Evolutionary conservation across 345 rosid genomes (phyloP).

Genomic region (Trapa incisa): DNA sequence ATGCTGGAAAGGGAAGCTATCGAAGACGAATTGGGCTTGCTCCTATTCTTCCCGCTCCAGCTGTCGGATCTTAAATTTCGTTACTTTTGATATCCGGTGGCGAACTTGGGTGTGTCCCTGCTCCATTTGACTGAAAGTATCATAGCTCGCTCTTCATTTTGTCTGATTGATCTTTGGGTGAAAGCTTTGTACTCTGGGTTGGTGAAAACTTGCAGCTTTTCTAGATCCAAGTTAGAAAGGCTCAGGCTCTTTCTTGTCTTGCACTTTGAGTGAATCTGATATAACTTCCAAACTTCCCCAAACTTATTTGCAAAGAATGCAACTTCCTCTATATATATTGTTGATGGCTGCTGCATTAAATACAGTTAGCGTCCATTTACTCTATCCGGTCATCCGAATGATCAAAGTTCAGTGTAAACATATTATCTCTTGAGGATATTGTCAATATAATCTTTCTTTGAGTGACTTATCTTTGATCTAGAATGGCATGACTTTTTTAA

Average conservation of each 20-base stretch:
- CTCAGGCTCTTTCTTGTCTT: background rate
- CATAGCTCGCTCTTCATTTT: background rate
- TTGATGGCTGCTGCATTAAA: no score
- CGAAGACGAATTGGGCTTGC: background rate
- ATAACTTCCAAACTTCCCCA: no score
- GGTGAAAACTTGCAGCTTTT: background rate
- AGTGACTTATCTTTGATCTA: background rate
- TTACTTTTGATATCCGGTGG: background rate
- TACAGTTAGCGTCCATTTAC: no score
- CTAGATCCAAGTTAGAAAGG: background rate
- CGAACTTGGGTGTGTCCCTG: background rate
- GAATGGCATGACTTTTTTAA: background rate
- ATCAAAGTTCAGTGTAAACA: no score
- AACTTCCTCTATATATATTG: no score
- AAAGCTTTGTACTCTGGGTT: background rate
- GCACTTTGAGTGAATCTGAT: background rate
- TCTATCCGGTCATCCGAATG: no score
- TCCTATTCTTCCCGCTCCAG: background rate
- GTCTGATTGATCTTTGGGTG: background rate
- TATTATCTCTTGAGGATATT: background rate
- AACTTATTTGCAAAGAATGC: no score
- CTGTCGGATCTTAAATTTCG: background rate
- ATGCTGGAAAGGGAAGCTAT: background rate
- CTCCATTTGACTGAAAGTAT: background rate
- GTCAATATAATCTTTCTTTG: background rate